Evolutionary conservation across 305 asterid genomes (phyloP), one percentile per base, ranked within the genome.

Genomic region (Stenogyne calaminthoides): DNA sequence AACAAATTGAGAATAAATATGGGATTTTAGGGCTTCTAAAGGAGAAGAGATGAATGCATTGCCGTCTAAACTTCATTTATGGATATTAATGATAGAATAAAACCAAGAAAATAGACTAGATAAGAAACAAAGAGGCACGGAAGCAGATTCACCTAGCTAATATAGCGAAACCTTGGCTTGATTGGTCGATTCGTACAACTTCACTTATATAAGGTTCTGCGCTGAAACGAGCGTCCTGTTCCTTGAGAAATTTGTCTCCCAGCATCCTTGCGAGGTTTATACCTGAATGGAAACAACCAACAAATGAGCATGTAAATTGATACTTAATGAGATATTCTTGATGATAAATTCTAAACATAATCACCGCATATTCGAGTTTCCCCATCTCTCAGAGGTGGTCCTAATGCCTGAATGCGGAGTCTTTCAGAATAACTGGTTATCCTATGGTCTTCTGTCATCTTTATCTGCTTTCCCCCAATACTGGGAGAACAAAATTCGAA

Each of bases 371-470:
- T 82, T 67, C 99, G 89, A 39, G 96, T 86, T 81, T 92, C 99
- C 77, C 97, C 96, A 9, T 95, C 97, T 82, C 84, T 87, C 63
- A 95, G 84, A 71, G 99, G 99, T 44, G 85, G 75, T 44, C 99
- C 99, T 55, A 78, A 59, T 65, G 88, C 87, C 78, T 92, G 88
- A 68, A 95, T 84, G 40, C 99, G 98, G 54, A 83, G 86, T 78
- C 95, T 87, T 83, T 95, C 99, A 12, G 96, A 81, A 52, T 73
- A 49, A 81, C 97, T 95, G 75, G 84, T 75, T 80, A 95, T 80
- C 79, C 95, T 82, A 75, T 95, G 99, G 91, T 95, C 99, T 85
- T 95, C 99, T 1, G 96, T 89, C 96, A 95, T 86, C 84, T 91
- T 95, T 80, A 85, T 86, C 84, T 81, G 97, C 84, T 88, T 84